A percentile compares a stretch with the other conserved stretches of the same genome.
Evolutionary conservation across 1,284 basidiomycete genomes (phyloP).

Genomic region (Anthracocystis setariae): DNA sequence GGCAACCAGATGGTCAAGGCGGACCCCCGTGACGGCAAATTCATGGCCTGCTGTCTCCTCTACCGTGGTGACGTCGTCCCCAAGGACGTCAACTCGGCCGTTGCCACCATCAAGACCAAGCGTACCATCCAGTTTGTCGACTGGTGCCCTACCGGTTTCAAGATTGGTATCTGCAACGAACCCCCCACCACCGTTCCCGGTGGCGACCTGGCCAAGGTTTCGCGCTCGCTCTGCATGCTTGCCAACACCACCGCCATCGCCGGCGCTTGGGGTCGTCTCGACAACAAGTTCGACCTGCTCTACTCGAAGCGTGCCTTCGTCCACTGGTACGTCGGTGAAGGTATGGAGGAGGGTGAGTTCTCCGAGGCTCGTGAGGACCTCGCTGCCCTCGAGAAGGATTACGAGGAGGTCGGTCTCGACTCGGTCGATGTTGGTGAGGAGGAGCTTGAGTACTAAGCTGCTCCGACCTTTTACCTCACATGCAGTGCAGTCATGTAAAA

Average conservation of each 20-base stretch:
- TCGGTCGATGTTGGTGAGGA: conserved; percentile 83
- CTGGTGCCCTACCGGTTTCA: conserved; percentile 99
- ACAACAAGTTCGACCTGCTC: conserved; percentile 98
- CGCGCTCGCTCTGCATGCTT: conserved; percentile 95
- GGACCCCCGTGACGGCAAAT: conserved; percentile 75
- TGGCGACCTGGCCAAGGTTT: conserved; percentile 93
- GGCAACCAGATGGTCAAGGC: conserved; percentile 91
- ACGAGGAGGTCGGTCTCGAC: conserved; percentile 80
- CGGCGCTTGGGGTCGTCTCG: conserved; percentile 91
- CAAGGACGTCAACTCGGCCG: conserved; percentile 93
- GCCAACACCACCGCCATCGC: conserved; percentile 95
- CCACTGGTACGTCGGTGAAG: conserved; percentile 84
- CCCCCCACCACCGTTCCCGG: conserved; percentile 84
- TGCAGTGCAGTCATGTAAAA: no score
- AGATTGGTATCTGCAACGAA: conserved; percentile 93
- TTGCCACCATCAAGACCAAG: conserved; percentile 89
- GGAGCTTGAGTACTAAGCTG: conserved; percentile 69
- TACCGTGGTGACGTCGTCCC: conserved; percentile 94
- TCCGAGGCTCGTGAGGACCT: conserved; percentile 97
- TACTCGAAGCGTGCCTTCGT: conserved; percentile 69
- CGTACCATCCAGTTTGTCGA: conserved; percentile 85
- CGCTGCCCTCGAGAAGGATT: conserved; percentile 88
- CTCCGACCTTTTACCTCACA: not conserved
- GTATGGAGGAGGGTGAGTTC: conserved; percentile 99
- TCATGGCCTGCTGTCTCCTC: conserved; percentile 76